These are phyloP conservation scores for Oemleria cerasiformis DNA, from an alignment of 306 rosid species.

Conservation along the genomic window DNA sequence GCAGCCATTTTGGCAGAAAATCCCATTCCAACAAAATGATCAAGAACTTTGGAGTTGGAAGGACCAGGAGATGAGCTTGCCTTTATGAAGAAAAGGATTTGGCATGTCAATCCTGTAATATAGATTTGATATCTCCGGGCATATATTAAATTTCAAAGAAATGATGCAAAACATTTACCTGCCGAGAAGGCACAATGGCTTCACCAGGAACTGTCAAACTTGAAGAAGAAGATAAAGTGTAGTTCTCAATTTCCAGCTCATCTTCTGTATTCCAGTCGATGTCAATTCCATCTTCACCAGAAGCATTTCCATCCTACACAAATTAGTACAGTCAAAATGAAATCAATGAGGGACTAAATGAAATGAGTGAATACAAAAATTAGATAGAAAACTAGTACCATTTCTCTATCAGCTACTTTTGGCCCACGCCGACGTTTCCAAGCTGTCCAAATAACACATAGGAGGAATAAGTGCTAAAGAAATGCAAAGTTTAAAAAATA, in stretches of 20 bases:
- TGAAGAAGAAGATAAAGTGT: slow-evolving; percentile 45
- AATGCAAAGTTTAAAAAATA: neutral
- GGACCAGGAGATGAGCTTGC: slow-evolving; percentile 61
- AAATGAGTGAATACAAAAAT: neutral
- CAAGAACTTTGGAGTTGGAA: slow-evolving; percentile 59
- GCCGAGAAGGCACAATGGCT: slow-evolving; percentile 38
- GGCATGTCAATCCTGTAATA: slow-evolving; percentile 24
- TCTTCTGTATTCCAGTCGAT: slow-evolving; percentile 89
- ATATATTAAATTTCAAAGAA: neutral
- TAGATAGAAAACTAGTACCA: slow-evolving; percentile 22
- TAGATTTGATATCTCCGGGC: neutral
- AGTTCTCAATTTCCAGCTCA: slow-evolving; percentile 71
- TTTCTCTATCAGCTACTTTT: slow-evolving; percentile 15
- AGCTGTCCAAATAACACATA: slow-evolving; percentile 26
- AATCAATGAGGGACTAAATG: neutral
- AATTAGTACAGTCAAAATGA: neutral
- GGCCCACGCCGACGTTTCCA: slow-evolving; percentile 12
- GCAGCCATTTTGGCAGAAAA: slow-evolving; percentile 63
- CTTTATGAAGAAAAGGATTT: slow-evolving; percentile 35
- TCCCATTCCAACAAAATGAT: slow-evolving; percentile 73
- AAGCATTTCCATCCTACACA: slow-evolving; percentile 39
- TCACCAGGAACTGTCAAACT: slow-evolving; percentile 44
- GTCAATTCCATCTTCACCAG: slow-evolving; percentile 44
- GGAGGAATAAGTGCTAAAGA: neutral
- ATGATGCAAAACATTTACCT: slow-evolving; percentile 37